Conservation (phyloP, 2,329 filamentous ascomycete genomes). For the Colletotrichum truncatum region DNA sequence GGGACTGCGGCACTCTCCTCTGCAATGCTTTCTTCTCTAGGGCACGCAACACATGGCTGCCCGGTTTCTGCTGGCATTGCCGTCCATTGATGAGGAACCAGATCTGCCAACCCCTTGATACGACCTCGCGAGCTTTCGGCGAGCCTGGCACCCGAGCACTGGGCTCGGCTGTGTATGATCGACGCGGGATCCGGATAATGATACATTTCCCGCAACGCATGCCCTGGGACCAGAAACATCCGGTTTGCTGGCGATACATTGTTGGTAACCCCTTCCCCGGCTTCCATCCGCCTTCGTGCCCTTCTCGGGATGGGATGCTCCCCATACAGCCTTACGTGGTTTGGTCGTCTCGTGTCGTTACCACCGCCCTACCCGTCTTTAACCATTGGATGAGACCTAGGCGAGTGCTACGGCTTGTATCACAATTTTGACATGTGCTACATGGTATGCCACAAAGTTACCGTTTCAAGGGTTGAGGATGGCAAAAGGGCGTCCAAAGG, state of each 20-base stretch:
- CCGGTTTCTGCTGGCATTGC: neutral
- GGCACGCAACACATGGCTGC: neutral
- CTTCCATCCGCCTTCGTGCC: neutral
- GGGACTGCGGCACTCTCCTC: neutral
- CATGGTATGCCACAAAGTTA: neutral
- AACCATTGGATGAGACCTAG: neutral
- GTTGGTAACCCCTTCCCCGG: neutral
- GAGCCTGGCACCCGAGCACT: neutral
- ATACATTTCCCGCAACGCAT: slow-evolving; percentile 23
- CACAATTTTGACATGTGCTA: slow-evolving; percentile 4
- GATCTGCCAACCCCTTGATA: slow-evolving; percentile 1
- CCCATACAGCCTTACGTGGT: slow-evolving; percentile 5
- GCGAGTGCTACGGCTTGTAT: slow-evolving; percentile 13
- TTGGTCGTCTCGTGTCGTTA: slow-evolving; percentile 17
- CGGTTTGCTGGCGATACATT: neutral
- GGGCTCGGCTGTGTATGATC: slow-evolving; percentile 22
- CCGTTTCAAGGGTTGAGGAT: slow-evolving; percentile 3
- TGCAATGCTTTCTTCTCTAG: neutral
- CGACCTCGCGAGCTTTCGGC: neutral
- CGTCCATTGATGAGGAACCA: neutral
- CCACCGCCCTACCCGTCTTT: slow-evolving; percentile 7
- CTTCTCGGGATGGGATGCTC: neutral
- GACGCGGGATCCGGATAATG: slow-evolving; percentile 24
- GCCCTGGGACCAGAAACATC: slow-evolving; percentile 5
- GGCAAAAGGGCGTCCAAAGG: neutral